A percentile compares a stretch with the other conserved stretches of the same genome.
These are phyloP conservation scores for Fragaria nilgerrensis DNA, from an alignment of 306 rosid species.

Conservation along the genomic window DNA sequence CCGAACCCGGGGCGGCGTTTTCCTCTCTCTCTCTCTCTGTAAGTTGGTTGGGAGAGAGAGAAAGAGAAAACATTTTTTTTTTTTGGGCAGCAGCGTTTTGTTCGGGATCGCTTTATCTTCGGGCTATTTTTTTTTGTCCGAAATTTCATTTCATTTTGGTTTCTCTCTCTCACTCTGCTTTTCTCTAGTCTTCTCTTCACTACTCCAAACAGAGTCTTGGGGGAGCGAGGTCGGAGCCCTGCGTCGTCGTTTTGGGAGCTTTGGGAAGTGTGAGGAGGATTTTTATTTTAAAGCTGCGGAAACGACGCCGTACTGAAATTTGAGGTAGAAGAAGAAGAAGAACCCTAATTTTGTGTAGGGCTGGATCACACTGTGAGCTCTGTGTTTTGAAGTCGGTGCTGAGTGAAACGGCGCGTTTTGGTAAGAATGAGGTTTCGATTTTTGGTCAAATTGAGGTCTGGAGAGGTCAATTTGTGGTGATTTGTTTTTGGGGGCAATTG, in stretches of 20 bases:
- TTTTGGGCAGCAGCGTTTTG: constrained; percentile 22
- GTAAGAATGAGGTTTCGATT: constrained; percentile 9
- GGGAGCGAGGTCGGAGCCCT: constrained; percentile 15
- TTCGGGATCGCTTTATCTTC: constrained; percentile 32
- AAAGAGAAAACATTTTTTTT: not conserved
- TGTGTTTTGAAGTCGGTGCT: not conserved
- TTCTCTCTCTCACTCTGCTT: constrained; percentile 10
- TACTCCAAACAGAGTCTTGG: not conserved
- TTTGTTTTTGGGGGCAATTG: constrained; percentile 16
- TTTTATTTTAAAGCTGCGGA: not conserved
- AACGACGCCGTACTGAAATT: constrained; percentile 25
- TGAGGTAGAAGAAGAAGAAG: not conserved
- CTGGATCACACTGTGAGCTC: constrained; percentile 32
- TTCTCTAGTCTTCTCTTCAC: not conserved
- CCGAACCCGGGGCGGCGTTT: constrained; percentile 20
- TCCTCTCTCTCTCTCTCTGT: constrained; percentile 4
- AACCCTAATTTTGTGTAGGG: constrained; percentile 20
- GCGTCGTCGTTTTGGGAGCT: constrained; percentile 29
- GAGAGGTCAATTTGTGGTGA: constrained; percentile 11
- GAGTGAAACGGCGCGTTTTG: not conserved
- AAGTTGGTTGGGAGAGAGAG: constrained; percentile 18
- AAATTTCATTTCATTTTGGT: not conserved
- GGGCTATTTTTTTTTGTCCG: constrained; percentile 31
- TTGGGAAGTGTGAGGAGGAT: not conserved
- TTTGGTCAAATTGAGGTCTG: not conserved